Evolutionary conservation across 1,284 basidiomycete species (phyloP), one percentile per base, ranked within the genome.

Genomic region (Moesziomyces parantarcticus): DNA sequence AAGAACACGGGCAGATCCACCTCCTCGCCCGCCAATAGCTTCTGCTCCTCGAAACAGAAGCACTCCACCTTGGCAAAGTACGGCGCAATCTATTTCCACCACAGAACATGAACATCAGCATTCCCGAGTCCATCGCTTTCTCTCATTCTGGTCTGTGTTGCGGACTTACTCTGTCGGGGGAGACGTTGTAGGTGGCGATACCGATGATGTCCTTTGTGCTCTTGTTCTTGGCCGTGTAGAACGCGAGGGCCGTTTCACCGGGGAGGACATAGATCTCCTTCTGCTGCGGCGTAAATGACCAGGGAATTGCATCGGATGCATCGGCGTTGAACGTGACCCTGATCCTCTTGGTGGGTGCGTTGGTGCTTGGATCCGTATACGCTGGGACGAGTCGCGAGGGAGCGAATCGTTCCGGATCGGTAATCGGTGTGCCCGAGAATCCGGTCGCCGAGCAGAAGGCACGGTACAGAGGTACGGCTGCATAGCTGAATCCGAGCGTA

Each of bases 21-120:
- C 85, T 98, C 95, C 85, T 99, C 97, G 22, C 92, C 91, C 0
- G 96, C 95, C 22, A 97, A 87, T 20, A 99, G 88, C 79, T 91
- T 92, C 85, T 99, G 97, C 84, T 99, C 97, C 84, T 99, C 97
- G 78, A 99, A 99, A 85, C 97, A 99, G 87, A 99, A 99, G 79
- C 97, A 99, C 85, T 99, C 97, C 9, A 99, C 94, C 86, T 99
- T 99, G 59, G 95, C 93, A 83, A 99, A 99, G 85, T 98, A 99
- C 0, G 96, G 94, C 7, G 97, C 97, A 76, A 98, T 89, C 93
- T 97, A 81, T 11, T 32, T 26, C 2, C 47, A 11, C 36, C 10
- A 11, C 11, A 18, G 5, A 39, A 5, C 36, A 39, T 13, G 32
- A 39, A 16, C 36, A 39, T 39, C 29, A 32, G 29, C 29, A 32